Evolutionary conservation across 1,284 basidiomycete genomes (phyloP), one percentile per base, ranked within the genome.

Genomic region (Marasmius fiardii): DNA sequence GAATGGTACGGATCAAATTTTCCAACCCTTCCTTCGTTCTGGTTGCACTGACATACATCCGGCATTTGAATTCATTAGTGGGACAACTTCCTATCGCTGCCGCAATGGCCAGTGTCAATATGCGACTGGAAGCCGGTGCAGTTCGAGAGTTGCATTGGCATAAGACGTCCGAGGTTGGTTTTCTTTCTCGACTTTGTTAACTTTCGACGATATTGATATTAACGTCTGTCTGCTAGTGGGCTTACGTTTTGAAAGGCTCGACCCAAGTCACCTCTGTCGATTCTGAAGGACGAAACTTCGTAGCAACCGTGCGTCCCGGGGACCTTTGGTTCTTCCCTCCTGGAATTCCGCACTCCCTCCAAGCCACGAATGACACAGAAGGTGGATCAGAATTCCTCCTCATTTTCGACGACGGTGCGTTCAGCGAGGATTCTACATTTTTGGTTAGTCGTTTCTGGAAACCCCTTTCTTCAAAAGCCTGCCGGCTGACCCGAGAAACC

Each of bases 101-200:
- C 80, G 82, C 73, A 34, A 80, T 88, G 71, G 83, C 86, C 11
- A 80, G 83, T 39, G 86, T 87, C 10, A 81, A 90, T 64, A 87
- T 88, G 86, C 79, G 86, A 21, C 70, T 89, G 20, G 78, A 86
- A 65, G 69, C 80, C 43, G 87, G 86, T 10, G 82, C 82, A 0
- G 72, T 87, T 63, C 79, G 85, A 18, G 87, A 91, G 66, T 74
- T 90, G 26, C 88, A 90, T 64, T 89, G 88, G 87, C 87, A 91
- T 65, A 80, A 75, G 54, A 83, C 81, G 3, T 74, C 81, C 28
- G 88, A 90, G 74, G 83, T 83, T 66, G 70, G 49, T 56, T 7
- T 28, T 20, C 26, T 10, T 14, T 43, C 24, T 10, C 24, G 21
- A 41, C 18, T 33, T 47, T n/a, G 28, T n/a, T 47, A 24, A 21